These are phyloP conservation scores for Aechmea fasciata DNA, from an alignment of 176 grass and related monocot genomes.

Conservation along the genomic window DNA sequence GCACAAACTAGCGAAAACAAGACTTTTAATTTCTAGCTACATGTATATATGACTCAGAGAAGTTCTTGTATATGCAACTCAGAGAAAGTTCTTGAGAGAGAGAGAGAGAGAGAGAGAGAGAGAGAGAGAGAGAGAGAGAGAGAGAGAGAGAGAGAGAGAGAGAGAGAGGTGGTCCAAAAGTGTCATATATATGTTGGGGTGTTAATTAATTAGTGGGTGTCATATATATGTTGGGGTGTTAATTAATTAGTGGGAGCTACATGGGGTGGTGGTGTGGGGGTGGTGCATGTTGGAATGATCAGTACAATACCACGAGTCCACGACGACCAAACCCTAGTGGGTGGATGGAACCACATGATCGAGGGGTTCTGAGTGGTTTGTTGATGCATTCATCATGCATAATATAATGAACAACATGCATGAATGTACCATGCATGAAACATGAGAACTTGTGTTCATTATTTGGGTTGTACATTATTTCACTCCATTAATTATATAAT, in stretches of 20 bases:
- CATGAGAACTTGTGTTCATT: too few species aligned
- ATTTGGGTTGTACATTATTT: too few species aligned
- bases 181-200: not conserved
- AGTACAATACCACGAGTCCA: not conserved
- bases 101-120: not conserved
- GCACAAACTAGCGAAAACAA: too few species aligned
- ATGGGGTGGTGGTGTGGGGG: not conserved
- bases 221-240: not conserved
- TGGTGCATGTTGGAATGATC: not conserved
- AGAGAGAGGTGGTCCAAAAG: not conserved
- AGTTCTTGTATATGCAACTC: too few species aligned
- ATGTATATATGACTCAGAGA: not conserved
- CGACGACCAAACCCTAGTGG: not conserved
- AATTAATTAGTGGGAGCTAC: slow-evolving; percentile 1
- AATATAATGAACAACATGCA: too few species aligned
- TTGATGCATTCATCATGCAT: too few species aligned
- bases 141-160: not conserved
- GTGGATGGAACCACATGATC: too few species aligned
- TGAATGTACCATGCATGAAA: too few species aligned
- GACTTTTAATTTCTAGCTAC: too few species aligned
- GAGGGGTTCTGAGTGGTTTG: too few species aligned
- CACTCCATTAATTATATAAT: too few species aligned
- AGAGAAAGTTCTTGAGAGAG: too few species aligned
- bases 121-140: not conserved
- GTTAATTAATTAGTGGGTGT: slow-evolving; percentile 6